Base-by-base conservation (phyloP, 139 green algal species). In the Chlorella sp. region DNA sequence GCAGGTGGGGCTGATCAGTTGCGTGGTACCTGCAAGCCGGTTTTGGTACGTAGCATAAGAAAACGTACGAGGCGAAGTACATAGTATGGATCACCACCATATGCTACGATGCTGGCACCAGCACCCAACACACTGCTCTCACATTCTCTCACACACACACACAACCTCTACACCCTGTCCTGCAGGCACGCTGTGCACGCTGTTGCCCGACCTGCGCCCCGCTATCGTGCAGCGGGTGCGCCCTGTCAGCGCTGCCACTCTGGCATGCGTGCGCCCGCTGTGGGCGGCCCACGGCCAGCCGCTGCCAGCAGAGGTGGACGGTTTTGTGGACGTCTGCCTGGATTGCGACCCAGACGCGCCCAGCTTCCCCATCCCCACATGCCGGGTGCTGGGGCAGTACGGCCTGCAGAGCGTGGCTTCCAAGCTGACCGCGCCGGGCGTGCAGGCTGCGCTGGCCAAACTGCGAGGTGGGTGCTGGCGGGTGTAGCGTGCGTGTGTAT, bases 311-410 rank as follows among this genome's bases (percentile, higher is more conserved):
- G 36, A 88, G 15, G 64, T 87, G 79, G 68, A 30, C 0, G 57
- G 37, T 22, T 24, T 75, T 36, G 82, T 36, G 53, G 80, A 79
- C 21, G 71, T 40, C 18, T 48, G 34, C 37, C 57, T 92, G 18
- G 89, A 92, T 1, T 40, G 76, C 19, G 89, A 92, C 81, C 80
- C 53, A 34, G 89, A 92, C 64, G 84, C 89, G 0, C 89, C 89
- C 60, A 24, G 34, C 19, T 90, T 68, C 79, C 36, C 84, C 71
- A 77, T 66, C 64, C 89, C 89, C 3, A 9, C 89, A 19, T 86
- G 83, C 40, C 57, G 57, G 11, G 75, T 92, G 71, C 83, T 92
- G 71, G 89, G 82, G 7, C 34, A 53, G 15, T 26, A 34, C 26
- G 89, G 73, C 37, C 86, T 92, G 37, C 64, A 90, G 26, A 40